Percentiles rank a stretch among this genome's conserved stretches.
Evolutionary conservation across 805 yeast species (phyloP).

Genomic region (Candida ficus): DNA sequence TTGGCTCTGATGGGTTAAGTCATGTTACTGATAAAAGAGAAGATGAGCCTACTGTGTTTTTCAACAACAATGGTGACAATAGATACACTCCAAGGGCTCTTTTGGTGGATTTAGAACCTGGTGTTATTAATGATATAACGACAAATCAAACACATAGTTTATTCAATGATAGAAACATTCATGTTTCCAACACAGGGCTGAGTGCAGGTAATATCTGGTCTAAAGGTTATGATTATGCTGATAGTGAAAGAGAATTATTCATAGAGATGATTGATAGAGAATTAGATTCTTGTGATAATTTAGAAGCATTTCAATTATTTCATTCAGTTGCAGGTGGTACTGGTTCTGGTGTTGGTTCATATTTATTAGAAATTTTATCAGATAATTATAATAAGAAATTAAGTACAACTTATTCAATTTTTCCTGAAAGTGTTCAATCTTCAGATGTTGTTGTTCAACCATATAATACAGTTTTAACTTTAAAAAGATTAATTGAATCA

Average conservation of each 20-base stretch:
- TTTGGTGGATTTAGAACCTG: conserved; percentile 84
- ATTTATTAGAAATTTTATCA: conserved; percentile 65
- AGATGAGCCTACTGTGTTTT: conserved; percentile 82
- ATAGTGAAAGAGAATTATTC: conserved; percentile 62
- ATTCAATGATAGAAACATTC: conserved; percentile 80
- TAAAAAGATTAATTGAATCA: conserved; percentile 73
- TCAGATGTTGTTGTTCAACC: conserved; percentile 99
- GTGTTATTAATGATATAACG: conserved; percentile 67
- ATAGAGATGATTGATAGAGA: conserved; percentile 84
- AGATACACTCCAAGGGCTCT: conserved; percentile 87
- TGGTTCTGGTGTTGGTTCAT: conserved; percentile 93
- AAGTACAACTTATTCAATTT: conserved; percentile 79
- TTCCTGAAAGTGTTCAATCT: conserved; percentile 72
- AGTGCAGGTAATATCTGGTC: conserved; percentile 99
- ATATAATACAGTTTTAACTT: conserved; percentile 79
- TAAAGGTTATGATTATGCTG: conserved; percentile 77
- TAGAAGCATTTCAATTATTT: conserved; percentile 84
- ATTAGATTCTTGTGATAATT: conserved; percentile 81
- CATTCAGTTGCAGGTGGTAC: conserved; percentile 99
- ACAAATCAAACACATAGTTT: conserved; percentile 45
- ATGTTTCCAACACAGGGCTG: conserved; percentile 71
- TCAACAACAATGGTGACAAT: conserved; percentile 66
- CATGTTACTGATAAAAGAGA: conserved; percentile 30
- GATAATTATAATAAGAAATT: conserved; percentile 83
- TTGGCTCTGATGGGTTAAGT: conserved; percentile 36